Evolutionary conservation across 78 protist species (phyloP).

Genomic region (Creolimax fragrantissima): DNA sequence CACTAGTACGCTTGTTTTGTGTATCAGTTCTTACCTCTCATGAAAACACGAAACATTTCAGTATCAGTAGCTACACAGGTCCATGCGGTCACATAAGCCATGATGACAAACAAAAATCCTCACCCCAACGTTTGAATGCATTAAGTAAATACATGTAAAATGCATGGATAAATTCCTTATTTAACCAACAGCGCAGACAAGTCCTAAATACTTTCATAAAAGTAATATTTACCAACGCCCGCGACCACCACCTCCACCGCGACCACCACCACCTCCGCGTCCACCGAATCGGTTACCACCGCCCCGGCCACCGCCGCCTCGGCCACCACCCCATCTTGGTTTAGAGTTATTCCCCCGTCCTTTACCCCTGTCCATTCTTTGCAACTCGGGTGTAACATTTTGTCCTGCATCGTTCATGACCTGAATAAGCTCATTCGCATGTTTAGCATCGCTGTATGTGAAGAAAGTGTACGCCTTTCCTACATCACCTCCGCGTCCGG

Average conservation of each 20-base stretch:
- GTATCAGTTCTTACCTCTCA: too few species aligned
- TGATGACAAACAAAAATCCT: too few species aligned
- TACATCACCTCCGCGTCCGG: slow-evolving; percentile 67
- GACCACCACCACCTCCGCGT: slow-evolving; percentile 16
- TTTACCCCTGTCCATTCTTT: background rate
- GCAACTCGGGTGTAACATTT: slow-evolving; percentile 14
- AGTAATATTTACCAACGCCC: background rate
- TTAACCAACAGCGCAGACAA: too few species aligned
- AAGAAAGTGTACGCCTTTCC: slow-evolving; percentile 71
- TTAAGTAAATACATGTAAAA: too few species aligned
- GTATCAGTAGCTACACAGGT: too few species aligned
- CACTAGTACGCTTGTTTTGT: too few species aligned
- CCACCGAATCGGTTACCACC: slow-evolving; percentile 1
- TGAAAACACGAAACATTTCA: too few species aligned
- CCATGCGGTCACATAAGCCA: too few species aligned
- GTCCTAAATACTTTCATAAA: too few species aligned
- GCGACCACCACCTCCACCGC: slow-evolving; percentile 20
- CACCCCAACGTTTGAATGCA: too few species aligned
- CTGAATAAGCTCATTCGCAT: slow-evolving; percentile 18
- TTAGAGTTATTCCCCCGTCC: background rate
- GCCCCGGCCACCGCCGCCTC: background rate
- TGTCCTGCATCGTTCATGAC: slow-evolving; percentile 34
- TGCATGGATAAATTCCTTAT: too few species aligned
- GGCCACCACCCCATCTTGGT: background rate
- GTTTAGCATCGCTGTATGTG: background rate